Base-by-base conservation (phyloP, 352 stramenopile genomes). In the Globisporangium nunn region DNA sequence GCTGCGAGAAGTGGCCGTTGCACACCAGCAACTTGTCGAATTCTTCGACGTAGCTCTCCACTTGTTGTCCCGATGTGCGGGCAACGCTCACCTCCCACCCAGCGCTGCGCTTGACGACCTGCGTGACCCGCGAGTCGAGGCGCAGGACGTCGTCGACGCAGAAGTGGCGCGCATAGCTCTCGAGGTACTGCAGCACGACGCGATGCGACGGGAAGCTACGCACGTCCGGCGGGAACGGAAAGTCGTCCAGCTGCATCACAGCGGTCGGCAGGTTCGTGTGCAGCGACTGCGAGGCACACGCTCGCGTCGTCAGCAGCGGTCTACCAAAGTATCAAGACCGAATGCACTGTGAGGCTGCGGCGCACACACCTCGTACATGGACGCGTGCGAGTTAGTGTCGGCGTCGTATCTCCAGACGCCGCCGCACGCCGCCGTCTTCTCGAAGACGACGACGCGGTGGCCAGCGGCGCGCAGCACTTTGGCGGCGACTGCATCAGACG, bases 351-450 rank as follows among this genome's bases (percentile, higher is more conserved):
- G 3, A 54, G 23, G 8, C 7, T 12, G 35, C 6, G 35, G 35
- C 11, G 35, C 37, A 23, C 53, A 15, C 6, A 86, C 79, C 70
- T 91, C 76, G 56, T 93, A 93, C 55, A 93, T 75, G 58, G 57
- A 88, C 56, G 82, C 67, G 47, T 88, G 66, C 1, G 61, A 66
- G 49, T 72, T 51, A 3, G 66, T 71, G 12, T 57, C 57, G 6
- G 78, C 74, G 46, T 87, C 71, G 62, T 89, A 93, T 39, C 82
- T 87, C 82, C 82, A 93, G n/a, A 93, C 71, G 18, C 82, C 82
- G 4, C 82, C 82, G n/a, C 83, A 63, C 46, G 74, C 56, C 2
- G 54, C 67, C 35, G 78, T 58, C 60, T 87, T 87, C 54, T 93
- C 82, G 49, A 90, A 89, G 49, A 91, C 71, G 30, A 89, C 65